Base-by-base conservation (phyloP, 768 basidiomycete genomes). In the Kwoniella sp. region DNA sequence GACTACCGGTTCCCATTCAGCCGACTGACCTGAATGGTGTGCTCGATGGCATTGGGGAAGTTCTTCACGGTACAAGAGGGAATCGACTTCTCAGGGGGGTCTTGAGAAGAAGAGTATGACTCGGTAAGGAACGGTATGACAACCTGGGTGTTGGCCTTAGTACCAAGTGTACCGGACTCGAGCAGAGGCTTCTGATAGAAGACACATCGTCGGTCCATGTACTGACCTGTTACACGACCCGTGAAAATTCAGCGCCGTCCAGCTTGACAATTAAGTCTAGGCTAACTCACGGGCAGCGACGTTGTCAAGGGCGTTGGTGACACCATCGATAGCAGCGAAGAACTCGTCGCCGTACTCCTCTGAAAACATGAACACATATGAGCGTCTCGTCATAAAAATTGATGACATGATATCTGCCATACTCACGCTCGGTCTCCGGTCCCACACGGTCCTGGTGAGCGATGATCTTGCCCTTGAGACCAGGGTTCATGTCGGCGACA, bases 121-220 rank as follows among this genome's bases (percentile, higher is more conserved):
- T 99, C 96, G 15, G 95, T 96, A 45, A 97, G 71, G 80, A 96
- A 87, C 23, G 95, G 96, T 55, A 97, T 86, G 63, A 99, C 86
- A 69, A 98, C 93, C 82, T 99, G 96, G 4, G 89, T 88, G 81
- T 98, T 99, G 68, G 93, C 96, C 83, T 98, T 97, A 38, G 96
- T 99, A 58, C 96, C 96, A 66, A 99, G 86, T 20, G 96, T 99
- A 9, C 96, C 96, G 15, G 96, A 97, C 74, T 99, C 96, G 48
- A 99, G 86, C 22, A 99, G 84, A 31, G 96, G 92, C 78, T 98
- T 99, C 79, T 89, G 86, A 82, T 91, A 97, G 84, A 97, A 91
- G 41, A 99, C 90, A 76, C 96, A 98, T 61, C 96, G 90, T 75
- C 93, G 90, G 78, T 99, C 96, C 95, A 99, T 97, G 83, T 99